phyloP scores from a whole-genome alignment of 1,284 basidiomycete genomes.

The Trametes versicolor region DNA sequence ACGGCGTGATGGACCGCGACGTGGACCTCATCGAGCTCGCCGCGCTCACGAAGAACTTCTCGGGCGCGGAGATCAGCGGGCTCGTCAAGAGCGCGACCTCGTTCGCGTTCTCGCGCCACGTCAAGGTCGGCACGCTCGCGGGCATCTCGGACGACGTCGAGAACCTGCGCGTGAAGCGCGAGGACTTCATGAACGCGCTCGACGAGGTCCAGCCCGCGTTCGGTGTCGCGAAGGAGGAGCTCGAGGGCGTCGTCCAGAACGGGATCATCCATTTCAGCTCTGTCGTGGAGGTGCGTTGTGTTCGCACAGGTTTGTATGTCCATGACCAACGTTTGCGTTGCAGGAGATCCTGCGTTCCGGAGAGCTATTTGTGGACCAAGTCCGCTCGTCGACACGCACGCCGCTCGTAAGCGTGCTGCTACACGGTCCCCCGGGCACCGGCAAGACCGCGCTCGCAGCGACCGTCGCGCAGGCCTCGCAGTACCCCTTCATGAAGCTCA shows the following conservation, averaged over 20 bases:
- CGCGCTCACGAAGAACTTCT: constrained; percentile 94
- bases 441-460: constrained; percentile 96
- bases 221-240: constrained; percentile 97
- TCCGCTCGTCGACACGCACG: constrained; percentile 89
- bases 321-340: not conserved
- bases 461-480: constrained; percentile 93
- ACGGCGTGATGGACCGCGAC: constrained; percentile 90
- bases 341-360: constrained; percentile 92
- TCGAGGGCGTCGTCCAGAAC: constrained; percentile 94
- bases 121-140: constrained; percentile 96
- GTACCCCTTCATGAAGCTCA: constrained; percentile 98
- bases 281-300: constrained; percentile 73
- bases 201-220: constrained; percentile 98
- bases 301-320: constrained; percentile 16
- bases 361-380: constrained; percentile 95
- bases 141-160: constrained; percentile 97
- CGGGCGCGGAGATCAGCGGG: constrained; percentile 96
- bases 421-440: constrained; percentile 91
- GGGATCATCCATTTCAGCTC: constrained; percentile 94
- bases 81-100: constrained; percentile 98
- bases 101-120: constrained; percentile 98
- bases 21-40: constrained; percentile 92
- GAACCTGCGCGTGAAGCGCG: constrained; percentile 88
- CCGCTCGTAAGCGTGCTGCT: constrained; percentile 93
- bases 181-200: constrained; percentile 92